phyloP scores from a whole-genome alignment of 352 stramenopile genomes.

The Phytophthora brassicae region DNA sequence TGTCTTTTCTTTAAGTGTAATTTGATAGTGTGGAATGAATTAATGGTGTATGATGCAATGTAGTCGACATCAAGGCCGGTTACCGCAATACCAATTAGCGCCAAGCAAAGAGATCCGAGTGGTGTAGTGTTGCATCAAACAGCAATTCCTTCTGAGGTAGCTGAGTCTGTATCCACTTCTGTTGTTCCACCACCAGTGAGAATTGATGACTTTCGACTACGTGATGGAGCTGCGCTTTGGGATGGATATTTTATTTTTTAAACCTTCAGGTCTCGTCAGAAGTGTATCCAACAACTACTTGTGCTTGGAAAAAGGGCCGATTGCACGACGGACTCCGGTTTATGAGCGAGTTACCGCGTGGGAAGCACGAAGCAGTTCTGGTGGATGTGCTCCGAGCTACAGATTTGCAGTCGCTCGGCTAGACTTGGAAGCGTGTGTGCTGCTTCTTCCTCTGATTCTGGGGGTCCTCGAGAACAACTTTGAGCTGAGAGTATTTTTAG shows the following conservation, averaged over 20 bases:
- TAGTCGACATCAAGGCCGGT: conserved; percentile 17
- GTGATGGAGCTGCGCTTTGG: conserved; percentile 83
- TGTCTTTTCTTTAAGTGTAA: no score
- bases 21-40: not conserved
- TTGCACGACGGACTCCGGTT: conserved; percentile 74
- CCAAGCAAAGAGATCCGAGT: conserved; percentile 4
- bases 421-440: conserved; percentile 70
- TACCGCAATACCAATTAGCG: conserved; percentile 10
- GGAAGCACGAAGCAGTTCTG: conserved; percentile 71
- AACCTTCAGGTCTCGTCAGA: conserved; percentile 67
- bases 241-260: conserved; percentile 85
- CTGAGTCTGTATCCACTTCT: conserved; percentile 4
- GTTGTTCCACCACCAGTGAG: conserved; percentile 12
- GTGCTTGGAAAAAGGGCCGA: conserved; percentile 70
- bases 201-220: conserved; percentile 59
- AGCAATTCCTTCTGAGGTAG: not conserved
- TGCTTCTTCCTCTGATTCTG: conserved; percentile 78
- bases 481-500: conserved; percentile 54
- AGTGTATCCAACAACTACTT: conserved; percentile 71
- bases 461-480: conserved; percentile 73
- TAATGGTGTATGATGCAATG: conserved; percentile 11
- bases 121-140: not conserved
- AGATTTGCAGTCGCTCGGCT: conserved; percentile 63
- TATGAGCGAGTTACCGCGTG: conserved; percentile 58
- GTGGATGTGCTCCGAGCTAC: conserved; percentile 72